phyloP scores from a whole-genome alignment of 164 flowering plant genomes.

The Warburgia ugandensis region DNA sequence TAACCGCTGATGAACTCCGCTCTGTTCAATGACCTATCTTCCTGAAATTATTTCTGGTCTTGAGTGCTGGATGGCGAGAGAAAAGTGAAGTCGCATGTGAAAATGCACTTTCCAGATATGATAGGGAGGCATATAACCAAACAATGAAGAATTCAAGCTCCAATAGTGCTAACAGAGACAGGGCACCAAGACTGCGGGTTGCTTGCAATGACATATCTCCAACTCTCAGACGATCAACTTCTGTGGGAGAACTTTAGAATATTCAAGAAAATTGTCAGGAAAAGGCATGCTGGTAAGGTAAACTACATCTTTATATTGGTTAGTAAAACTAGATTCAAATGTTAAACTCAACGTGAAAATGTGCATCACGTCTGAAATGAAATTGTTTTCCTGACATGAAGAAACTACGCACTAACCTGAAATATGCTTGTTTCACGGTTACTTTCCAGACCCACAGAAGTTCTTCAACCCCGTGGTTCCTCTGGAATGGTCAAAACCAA shows the following conservation, averaged over 20 bases:
- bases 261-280: conserved; percentile 61
- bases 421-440: conserved; percentile 32
- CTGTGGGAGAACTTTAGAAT: conserved; percentile 34
- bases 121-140: conserved; percentile 54
- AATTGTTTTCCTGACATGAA: background rate
- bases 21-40: background rate
- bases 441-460: conserved; percentile 38
- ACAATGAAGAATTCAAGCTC: conserved; percentile 74
- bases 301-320: background rate
- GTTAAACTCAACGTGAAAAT: background rate
- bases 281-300: conserved; percentile 86
- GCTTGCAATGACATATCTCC: conserved; percentile 69
- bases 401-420: background rate
- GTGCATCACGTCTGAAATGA: background rate
- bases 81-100: conserved; percentile 69
- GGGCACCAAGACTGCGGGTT: conserved; percentile 46
- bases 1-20: conserved; percentile 11
- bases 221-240: conserved; percentile 47
- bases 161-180: conserved; percentile 57
- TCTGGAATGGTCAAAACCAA: conserved; percentile 46
- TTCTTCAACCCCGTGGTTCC: conserved; percentile 31
- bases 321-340: background rate
- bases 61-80: conserved; percentile 72
- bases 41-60: conserved; percentile 31
- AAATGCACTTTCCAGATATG: conserved; percentile 75